These are phyloP conservation scores for Phytophthora podocarpi DNA, from an alignment of 352 stramenopile species.

Conservation along the genomic window DNA sequence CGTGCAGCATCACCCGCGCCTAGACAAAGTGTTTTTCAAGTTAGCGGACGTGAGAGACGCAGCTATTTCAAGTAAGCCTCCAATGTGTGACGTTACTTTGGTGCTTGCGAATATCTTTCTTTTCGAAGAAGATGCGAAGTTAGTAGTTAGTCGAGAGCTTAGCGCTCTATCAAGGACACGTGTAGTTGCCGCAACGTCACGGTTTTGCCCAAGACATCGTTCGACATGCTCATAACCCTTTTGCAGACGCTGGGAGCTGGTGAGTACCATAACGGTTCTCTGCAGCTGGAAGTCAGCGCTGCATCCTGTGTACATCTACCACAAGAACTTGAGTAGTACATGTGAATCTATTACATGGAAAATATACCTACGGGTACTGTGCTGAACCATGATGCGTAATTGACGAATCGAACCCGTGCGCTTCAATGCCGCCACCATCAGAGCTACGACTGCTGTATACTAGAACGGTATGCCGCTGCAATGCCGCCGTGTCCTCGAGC, in stretches of 20 bases:
- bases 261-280: neutral
- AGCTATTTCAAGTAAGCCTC: neutral
- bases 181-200: neutral
- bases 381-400: no score
- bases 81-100: neutral
- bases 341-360: no score
- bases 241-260: neutral
- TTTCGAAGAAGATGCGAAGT: neutral
- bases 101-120: conserved; percentile 5
- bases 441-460: no score
- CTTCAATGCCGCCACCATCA: no score
- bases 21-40: neutral
- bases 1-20: neutral
- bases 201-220: neutral
- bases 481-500: no score
- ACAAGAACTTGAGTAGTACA: no score
- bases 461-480: no score
- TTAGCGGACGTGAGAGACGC: neutral
- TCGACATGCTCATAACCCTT: neutral
- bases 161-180: neutral
- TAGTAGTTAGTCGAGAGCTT: neutral
- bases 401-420: no score
- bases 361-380: no score
- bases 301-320: no score
- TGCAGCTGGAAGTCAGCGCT: neutral